Evolutionary conservation across 768 basidiomycete genomes (phyloP).

Genomic region (Amanita subjunquillea): DNA sequence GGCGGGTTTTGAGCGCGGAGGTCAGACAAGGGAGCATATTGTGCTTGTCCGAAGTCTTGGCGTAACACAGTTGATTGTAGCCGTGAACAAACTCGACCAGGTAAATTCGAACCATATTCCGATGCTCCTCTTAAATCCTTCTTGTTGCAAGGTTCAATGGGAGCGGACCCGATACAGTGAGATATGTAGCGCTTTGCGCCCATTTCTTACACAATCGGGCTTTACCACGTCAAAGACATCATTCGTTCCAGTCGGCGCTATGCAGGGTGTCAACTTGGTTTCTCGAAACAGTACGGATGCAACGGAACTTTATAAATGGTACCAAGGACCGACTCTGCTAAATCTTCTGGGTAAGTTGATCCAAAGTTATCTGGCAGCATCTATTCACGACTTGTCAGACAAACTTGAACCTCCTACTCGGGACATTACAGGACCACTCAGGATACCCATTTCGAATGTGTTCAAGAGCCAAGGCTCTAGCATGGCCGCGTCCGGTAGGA

Average conservation of each 20-base stretch:
- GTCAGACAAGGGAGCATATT: slow-evolving; percentile 93
- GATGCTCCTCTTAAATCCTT: neutral
- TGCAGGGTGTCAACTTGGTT: slow-evolving; percentile 80
- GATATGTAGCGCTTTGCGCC: slow-evolving; percentile 61
- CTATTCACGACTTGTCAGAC: slow-evolving; percentile 33
- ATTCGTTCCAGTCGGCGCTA: slow-evolving; percentile 86
- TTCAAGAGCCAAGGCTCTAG: slow-evolving; percentile 83
- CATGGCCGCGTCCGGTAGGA: slow-evolving; percentile 69
- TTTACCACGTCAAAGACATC: slow-evolving; percentile 69
- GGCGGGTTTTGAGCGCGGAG: slow-evolving; percentile 87
- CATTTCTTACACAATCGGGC: slow-evolving; percentile 83
- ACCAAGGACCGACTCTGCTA: slow-evolving; percentile 75
- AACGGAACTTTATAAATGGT: slow-evolving; percentile 57
- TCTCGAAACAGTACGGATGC: slow-evolving; percentile 36
- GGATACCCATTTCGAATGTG: slow-evolving; percentile 90
- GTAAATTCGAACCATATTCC: slow-evolving; percentile 25
- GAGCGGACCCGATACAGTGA: slow-evolving; percentile 74
- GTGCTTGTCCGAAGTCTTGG: slow-evolving; percentile 87
- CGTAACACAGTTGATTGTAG: slow-evolving; percentile 83
- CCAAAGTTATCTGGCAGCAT: neutral
- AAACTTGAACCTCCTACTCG: slow-evolving; percentile 70
- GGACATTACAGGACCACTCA: slow-evolving; percentile 65
- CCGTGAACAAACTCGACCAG: slow-evolving; percentile 92
- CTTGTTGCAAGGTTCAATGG: slow-evolving; percentile 68
- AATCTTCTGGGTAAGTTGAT: slow-evolving; percentile 60